Evolutionary conservation across 768 basidiomycete species (phyloP), one percentile per base, ranked within the genome.

Genomic region (Calocybe cyanea): DNA sequence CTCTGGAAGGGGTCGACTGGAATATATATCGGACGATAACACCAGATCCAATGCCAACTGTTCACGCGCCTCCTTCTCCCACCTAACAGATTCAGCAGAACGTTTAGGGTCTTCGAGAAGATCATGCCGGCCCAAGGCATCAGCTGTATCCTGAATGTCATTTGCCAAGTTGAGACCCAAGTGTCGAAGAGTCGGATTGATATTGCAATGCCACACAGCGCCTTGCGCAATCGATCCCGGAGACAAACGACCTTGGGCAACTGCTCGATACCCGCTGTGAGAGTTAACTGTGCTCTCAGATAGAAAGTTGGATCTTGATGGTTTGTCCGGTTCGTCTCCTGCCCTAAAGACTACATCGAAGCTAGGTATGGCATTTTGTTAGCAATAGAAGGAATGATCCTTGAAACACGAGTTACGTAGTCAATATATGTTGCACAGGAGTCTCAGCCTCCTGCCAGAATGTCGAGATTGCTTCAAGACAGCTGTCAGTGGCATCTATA

Each of bases 1-100:
- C 37, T 62, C 62, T 3, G 62, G 45, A 42, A 82, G 64, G 9
- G 70, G 54, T 7, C 64, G 68, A 3, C 71, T 57, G 11, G 81
- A 79, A 53, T 76, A 85, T 14, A 85, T 66, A 51, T 81, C 71
- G 4, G 63, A 63, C 1, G 85, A 80, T 24, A 90, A 64, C 13
- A 68, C 63, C 24, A 90, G 66, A 60, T 91, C 87, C 31, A 85
- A 53, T 17, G 75, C 70, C 2, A 91, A 59, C 54, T 84, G 77
- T 46, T 85, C 76, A 19, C 77, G 71, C 3, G 83, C 78, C 38
- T 75, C 70, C 8, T 62, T 62, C 58, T 87, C 79, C 50, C 70
- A 68, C 45, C 67, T 69, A 7, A 71, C 51, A 7, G 76, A 76
- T 34, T 59, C 42, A 0, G 58, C 57, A 5, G 76, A 60, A n/a